These are phyloP conservation scores for Mortierella sp. DNA, from an alignment of 371 early-diverging fungal genomes.

Conservation along the genomic window DNA sequence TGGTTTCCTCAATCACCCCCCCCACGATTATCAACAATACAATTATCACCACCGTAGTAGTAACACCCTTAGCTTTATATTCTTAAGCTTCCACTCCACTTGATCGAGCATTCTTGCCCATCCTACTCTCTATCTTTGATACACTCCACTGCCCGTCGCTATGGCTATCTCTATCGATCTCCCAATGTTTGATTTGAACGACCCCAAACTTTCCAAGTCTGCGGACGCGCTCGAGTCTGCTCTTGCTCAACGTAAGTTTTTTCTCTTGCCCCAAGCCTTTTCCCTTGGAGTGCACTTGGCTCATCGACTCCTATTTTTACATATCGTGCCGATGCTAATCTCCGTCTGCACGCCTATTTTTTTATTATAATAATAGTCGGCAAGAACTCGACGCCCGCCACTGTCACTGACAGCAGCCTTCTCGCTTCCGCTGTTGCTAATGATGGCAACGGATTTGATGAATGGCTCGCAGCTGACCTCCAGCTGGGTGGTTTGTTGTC, in stretches of 20 bases:
- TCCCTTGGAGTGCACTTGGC: neutral
- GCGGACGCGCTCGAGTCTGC: conserved; percentile 50
- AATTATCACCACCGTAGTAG: conserved; percentile 7
- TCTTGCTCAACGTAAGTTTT: conserved; percentile 50
- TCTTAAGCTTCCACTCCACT: conserved; percentile 19
- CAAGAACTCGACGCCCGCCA: conserved; percentile 24
- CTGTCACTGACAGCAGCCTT: conserved; percentile 13
- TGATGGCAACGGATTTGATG: conserved; percentile 38
- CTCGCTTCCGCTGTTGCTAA: conserved; percentile 16
- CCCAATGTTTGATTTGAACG: conserved; percentile 44
- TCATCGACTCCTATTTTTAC: neutral
- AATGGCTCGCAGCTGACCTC: conserved; percentile 44
- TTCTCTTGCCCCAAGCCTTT: neutral
- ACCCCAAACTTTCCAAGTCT: conserved; percentile 46
- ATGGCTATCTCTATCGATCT: conserved; percentile 50
- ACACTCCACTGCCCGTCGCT: conserved; percentile 1
- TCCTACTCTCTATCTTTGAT: neutral
- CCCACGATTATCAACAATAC: conserved; percentile 22
- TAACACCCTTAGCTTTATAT: conserved; percentile 48
- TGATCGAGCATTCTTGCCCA: neutral
- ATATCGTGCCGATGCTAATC: neutral
- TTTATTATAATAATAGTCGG: conserved; percentile 13
- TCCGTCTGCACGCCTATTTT: neutral
- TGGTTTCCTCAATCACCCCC: conserved; percentile 43
- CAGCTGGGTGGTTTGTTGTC: conserved; percentile 37